Evolutionary conservation across 768 basidiomycete genomes (phyloP).

Genomic region (Suillus decipiens): DNA sequence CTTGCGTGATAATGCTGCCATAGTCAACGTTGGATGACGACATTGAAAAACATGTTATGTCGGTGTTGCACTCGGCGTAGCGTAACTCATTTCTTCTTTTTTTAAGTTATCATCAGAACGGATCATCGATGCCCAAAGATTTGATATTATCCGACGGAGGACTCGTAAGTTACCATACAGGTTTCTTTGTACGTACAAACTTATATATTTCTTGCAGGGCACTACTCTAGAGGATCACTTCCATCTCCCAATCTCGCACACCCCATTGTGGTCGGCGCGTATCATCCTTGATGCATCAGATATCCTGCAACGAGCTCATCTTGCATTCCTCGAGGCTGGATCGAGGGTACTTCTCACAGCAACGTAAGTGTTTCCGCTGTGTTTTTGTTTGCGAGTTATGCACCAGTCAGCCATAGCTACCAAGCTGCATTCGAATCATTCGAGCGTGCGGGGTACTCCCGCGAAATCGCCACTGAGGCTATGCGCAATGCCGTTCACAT

Average conservation of each 20-base stretch:
- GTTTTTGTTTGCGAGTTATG: background rate
- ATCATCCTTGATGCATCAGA: conserved; percentile 55
- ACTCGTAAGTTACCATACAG: conserved; percentile 35
- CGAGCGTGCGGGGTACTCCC: conserved; percentile 48
- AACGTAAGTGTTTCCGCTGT: conserved; percentile 46
- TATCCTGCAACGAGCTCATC: conserved; percentile 57
- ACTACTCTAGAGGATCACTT: conserved; percentile 58
- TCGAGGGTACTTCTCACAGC: conserved; percentile 66
- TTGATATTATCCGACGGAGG: conserved; percentile 42
- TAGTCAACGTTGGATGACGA: background rate
- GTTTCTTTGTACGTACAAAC: background rate
- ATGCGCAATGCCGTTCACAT: conserved; percentile 57
- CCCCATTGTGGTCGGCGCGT: conserved; percentile 73
- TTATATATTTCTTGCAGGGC: conserved; percentile 48
- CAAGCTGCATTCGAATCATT: conserved; percentile 64
- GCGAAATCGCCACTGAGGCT: conserved; percentile 41
- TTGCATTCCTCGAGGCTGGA: conserved; percentile 64
- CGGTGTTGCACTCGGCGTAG: background rate
- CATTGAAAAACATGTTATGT: background rate
- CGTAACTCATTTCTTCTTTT: background rate
- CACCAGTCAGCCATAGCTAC: conserved; percentile 45
- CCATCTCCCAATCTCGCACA: conserved; percentile 47
- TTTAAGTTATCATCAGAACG: background rate
- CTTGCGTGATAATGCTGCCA: no score
- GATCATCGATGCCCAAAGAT: background rate